Evolutionary conservation across 768 basidiomycete species (phyloP).

Genomic region (Suillus placidus): DNA sequence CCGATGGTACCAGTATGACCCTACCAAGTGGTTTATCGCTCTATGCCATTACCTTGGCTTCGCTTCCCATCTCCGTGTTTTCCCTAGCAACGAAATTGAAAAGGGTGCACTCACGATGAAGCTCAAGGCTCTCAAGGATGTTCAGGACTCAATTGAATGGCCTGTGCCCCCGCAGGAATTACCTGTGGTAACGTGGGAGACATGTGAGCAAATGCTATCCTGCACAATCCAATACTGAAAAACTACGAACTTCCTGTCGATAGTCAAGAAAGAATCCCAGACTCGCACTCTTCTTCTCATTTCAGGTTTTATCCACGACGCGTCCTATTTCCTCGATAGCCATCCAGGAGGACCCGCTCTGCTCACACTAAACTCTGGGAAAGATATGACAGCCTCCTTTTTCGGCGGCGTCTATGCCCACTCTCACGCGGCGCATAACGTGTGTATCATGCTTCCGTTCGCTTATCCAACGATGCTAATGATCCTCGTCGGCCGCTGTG

Average conservation of each 20-base stretch:
- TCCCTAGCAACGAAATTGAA: slow-evolving; percentile 86
- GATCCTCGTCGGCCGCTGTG: neutral
- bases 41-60: slow-evolving; percentile 61
- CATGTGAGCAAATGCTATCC: slow-evolving; percentile 50
- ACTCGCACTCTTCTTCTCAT: slow-evolving; percentile 69
- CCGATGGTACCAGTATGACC: slow-evolving; percentile 72
- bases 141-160: slow-evolving; percentile 68
- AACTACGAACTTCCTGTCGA: neutral
- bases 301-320: slow-evolving; percentile 88
- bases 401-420: slow-evolving; percentile 85
- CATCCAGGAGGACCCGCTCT: slow-evolving; percentile 79
- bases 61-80: slow-evolving; percentile 80
- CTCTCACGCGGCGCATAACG: slow-evolving; percentile 82
- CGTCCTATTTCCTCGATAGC: slow-evolving; percentile 67
- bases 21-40: slow-evolving; percentile 82
- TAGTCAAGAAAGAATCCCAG: slow-evolving; percentile 71
- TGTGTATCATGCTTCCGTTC: slow-evolving; percentile 35
- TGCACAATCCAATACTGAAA: slow-evolving; percentile 2
- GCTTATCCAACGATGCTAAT: neutral
- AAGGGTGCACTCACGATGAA: slow-evolving; percentile 86
- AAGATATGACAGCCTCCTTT: slow-evolving; percentile 83
- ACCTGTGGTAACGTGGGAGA: slow-evolving; percentile 81
- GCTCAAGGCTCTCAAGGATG: slow-evolving; percentile 67
- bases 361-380: slow-evolving; percentile 65
- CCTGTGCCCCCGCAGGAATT: slow-evolving; percentile 58